Percentiles rank a stretch among this genome's conserved stretches.
These are phyloP conservation scores for Talaromyces liani DNA, from an alignment of 495 filamentous ascomycete species.

Conservation along the genomic window DNA sequence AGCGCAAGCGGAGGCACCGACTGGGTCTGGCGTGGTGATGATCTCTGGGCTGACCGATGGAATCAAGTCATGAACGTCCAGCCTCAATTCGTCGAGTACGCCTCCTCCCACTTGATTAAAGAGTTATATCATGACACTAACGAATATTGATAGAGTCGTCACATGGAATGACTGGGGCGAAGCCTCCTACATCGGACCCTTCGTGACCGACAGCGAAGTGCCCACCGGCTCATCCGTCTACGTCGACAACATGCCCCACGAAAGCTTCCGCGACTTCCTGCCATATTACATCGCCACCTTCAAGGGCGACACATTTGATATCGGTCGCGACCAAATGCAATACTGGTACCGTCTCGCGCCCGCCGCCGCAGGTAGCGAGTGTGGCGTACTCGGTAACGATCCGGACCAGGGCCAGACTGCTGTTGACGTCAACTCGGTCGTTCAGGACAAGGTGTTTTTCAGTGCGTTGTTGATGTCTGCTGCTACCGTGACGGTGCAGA, in stretches of 20 bases:
- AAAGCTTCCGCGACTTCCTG: constrained; percentile 47
- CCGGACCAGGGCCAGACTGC: constrained; percentile 18
- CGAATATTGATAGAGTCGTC: constrained; percentile 24
- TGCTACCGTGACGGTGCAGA: constrained; percentile 39
- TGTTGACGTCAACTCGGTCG: constrained; percentile 17
- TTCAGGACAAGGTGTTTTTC: constrained; percentile 34
- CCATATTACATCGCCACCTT: constrained; percentile 60
- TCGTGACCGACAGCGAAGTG: constrained; percentile 37
- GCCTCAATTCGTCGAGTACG: constrained; percentile 57
- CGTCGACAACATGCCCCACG: constrained; percentile 43
- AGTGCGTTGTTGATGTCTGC: constrained; percentile 19
- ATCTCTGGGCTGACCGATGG: constrained; percentile 72
- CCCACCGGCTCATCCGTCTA: constrained; percentile 44
- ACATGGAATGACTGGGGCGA: constrained; percentile 76
- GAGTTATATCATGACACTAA: no score
- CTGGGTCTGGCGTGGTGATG: constrained; percentile 66
- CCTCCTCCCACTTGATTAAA: no score
- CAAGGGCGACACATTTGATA: constrained; percentile 10
- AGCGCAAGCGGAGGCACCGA: constrained; percentile 31
- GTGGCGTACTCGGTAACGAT: constrained; percentile 31
- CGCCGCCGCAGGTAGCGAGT: constrained; percentile 20
- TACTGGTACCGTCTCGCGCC: constrained; percentile 57
- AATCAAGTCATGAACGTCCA: constrained; percentile 53
- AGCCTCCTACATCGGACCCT: constrained; percentile 62
- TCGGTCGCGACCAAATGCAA: constrained; percentile 26